A percentile compares a stretch with the other conserved stretches of the same genome.
Conservation (phyloP, 2,329 filamentous ascomycete genomes). For the Macrophomina phaseolina region DNA sequence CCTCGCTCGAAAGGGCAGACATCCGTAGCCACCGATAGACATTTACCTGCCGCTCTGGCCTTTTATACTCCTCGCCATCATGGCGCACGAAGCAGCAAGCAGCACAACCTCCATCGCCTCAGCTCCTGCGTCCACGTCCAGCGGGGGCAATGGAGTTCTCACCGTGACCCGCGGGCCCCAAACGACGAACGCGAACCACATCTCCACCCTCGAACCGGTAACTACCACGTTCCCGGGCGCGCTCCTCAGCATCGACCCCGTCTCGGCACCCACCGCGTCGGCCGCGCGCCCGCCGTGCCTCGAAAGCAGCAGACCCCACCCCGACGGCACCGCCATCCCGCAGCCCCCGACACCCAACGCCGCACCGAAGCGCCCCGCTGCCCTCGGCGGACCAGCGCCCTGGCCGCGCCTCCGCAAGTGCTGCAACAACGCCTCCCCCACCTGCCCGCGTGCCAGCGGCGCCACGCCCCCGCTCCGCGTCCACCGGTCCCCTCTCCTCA, state of each 20-base stretch:
- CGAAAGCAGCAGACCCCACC: too few relatives aligned
- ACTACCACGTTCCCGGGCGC: background rate
- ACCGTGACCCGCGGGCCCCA: slow-evolving; percentile 3
- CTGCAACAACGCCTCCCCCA: too few relatives aligned
- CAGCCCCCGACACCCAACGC: too few relatives aligned
- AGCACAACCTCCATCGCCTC: background rate
- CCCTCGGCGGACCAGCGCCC: too few relatives aligned
- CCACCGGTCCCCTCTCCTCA: too few relatives aligned
- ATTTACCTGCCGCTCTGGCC: background rate
- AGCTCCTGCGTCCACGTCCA: background rate
- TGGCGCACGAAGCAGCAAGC: background rate
- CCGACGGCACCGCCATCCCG: too few relatives aligned
- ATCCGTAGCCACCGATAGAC: background rate
- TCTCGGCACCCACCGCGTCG: background rate
- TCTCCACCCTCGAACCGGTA: background rate
- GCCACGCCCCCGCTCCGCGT: too few relatives aligned
- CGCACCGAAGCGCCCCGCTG: too few relatives aligned
- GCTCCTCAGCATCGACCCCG: background rate
- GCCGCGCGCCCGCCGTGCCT: too few relatives aligned
- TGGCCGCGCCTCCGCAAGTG: too few relatives aligned
- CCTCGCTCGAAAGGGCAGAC: too few relatives aligned
- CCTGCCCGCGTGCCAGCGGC: too few relatives aligned
- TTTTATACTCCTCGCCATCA: background rate
- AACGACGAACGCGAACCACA: slow-evolving; percentile 1
- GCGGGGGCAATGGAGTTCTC: background rate